Base-by-base conservation (phyloP, 2,329 filamentous ascomycete genomes). In the Emmonsia crescens region DNA sequence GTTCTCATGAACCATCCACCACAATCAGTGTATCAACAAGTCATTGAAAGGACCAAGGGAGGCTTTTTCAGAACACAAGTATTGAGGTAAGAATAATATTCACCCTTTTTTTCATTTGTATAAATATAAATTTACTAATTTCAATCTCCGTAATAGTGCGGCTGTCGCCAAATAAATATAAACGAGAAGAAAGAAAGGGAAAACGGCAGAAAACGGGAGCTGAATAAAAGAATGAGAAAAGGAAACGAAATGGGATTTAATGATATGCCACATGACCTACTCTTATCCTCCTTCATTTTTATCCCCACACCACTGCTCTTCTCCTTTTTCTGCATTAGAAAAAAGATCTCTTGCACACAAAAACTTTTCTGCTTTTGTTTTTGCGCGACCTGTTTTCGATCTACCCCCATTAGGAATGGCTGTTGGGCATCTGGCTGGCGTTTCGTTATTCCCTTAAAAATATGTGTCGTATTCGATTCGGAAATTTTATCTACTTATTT, bases 1-100 rank as follows among this genome's bases (percentile, higher is more conserved):
- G 94, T 99, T 60, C 86, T 97, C 69, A 99, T 99, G 93, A 97
- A 99, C 82, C 94, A 99, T 80, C 94, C 93, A 59, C 93, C 94
- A 65, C 94, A 95, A 81, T 96, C 91, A 66, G 93, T 99, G 68
- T 97, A 99, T 79, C 93, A 96, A 80, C 93, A 99, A 78, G 94
- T 99, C 72, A 99, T 99, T 73, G 94, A 99, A 84, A 86, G 91
- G 79, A 99, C 94, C 63, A 97, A 97, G 85, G 94, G 94, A 66
- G 92, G 91, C 62, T 97, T 97, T 84, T 99, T 99, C 85, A 82
- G 94, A 74, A 99, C 94, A 66, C 94, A 97, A 76, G 94, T 99
- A 59, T 82, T 99, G 69, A 96, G 82, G 73, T 77, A 68, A 38
- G 66, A 44, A 9, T 19, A 5, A 1, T 60, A 63, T 79, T 24